Evolutionary conservation across 1,284 basidiomycete genomes (phyloP).

Genomic region (Marasmius oreades): DNA sequence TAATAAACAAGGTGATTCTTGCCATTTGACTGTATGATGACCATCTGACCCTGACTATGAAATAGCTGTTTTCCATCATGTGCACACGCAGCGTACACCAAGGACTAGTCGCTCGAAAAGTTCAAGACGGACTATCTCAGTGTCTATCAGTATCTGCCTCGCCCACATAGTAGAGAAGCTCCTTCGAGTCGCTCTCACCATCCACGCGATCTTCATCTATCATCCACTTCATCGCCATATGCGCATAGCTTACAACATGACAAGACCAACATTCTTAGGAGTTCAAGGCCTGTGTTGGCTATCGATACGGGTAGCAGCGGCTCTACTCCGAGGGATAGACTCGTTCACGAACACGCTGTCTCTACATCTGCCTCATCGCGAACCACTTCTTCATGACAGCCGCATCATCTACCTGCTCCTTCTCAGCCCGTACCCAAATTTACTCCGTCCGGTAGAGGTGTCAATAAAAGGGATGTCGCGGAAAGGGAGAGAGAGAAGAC

Average conservation of each 20-base stretch:
- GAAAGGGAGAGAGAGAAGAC: constrained; percentile 43
- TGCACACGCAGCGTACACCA: constrained; percentile 80
- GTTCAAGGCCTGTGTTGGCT: constrained; percentile 55
- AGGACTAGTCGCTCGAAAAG: constrained; percentile 77
- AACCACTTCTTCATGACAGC: constrained; percentile 42
- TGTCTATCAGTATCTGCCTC: constrained; percentile 44
- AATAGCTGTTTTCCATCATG: constrained; percentile 74
- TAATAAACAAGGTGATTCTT: constrained; percentile 33
- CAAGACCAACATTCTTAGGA: neutral
- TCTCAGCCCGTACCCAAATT: constrained; percentile 37
- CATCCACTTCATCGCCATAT: constrained; percentile 39
- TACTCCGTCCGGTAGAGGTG: constrained; percentile 25
- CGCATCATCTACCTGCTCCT: constrained; percentile 33
- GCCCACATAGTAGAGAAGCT: constrained; percentile 24
- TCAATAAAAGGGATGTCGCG: constrained; percentile 27
- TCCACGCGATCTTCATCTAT: constrained; percentile 35
- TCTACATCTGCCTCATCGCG: constrained; percentile 27
- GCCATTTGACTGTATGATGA: neutral
- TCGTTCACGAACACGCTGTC: constrained; percentile 38
- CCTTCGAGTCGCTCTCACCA: constrained; percentile 42
- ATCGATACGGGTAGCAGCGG: constrained; percentile 69
- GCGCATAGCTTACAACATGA: constrained; percentile 40
- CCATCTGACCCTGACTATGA: constrained; percentile 26
- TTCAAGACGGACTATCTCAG: constrained; percentile 59
- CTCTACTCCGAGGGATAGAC: constrained; percentile 42